Evolutionary conservation across 2,329 filamentous ascomycete species (phyloP).

Genomic region (Beauveria varroae): DNA sequence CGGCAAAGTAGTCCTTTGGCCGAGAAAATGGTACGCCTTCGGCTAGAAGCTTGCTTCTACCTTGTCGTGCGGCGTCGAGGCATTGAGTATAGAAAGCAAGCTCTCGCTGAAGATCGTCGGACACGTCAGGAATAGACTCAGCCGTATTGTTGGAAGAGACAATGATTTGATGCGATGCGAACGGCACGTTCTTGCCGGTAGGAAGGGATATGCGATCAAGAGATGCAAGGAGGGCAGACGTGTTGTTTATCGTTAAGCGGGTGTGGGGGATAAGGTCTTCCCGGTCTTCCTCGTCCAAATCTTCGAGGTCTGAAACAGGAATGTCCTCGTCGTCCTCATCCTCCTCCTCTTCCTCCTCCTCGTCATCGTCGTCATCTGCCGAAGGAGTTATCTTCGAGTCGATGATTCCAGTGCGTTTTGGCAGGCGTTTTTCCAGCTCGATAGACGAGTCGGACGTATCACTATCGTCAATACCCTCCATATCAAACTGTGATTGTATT

Average conservation of each 20-base stretch:
- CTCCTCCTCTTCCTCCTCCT: slow-evolving; percentile 50
- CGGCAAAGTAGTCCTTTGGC: slow-evolving; percentile 92
- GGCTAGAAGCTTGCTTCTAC: slow-evolving; percentile 65
- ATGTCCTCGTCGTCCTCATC: slow-evolving; percentile 71
- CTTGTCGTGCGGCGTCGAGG: slow-evolving; percentile 68
- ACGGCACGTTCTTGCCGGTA: slow-evolving; percentile 59
- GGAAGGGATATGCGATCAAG: slow-evolving; percentile 70
- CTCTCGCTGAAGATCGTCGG: slow-evolving; percentile 89
- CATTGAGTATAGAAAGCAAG: slow-evolving; percentile 89
- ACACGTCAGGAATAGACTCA: slow-evolving; percentile 66
- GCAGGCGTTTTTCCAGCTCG: slow-evolving; percentile 56
- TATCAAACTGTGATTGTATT: slow-evolving; percentile 35
- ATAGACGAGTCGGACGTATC: slow-evolving; percentile 62
- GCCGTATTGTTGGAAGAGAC: slow-evolving; percentile 58
- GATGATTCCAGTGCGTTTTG: slow-evolving; percentile 28
- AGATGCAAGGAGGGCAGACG: slow-evolving; percentile 70
- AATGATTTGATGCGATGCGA: slow-evolving; percentile 76
- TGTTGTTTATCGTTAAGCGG: slow-evolving; percentile 96
- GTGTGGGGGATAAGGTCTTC: slow-evolving; percentile 86
- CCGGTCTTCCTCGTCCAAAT: slow-evolving; percentile 68
- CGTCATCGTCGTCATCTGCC: slow-evolving; percentile 44
- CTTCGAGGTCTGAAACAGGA: slow-evolving; percentile 79
- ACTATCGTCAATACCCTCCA: slow-evolving; percentile 52
- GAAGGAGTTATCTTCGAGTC: slow-evolving; percentile 16
- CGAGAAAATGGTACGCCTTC: slow-evolving; percentile 82